Conservation (phyloP, 2,329 filamentous ascomycete genomes). For the Coniochaeta prunicola region DNA sequence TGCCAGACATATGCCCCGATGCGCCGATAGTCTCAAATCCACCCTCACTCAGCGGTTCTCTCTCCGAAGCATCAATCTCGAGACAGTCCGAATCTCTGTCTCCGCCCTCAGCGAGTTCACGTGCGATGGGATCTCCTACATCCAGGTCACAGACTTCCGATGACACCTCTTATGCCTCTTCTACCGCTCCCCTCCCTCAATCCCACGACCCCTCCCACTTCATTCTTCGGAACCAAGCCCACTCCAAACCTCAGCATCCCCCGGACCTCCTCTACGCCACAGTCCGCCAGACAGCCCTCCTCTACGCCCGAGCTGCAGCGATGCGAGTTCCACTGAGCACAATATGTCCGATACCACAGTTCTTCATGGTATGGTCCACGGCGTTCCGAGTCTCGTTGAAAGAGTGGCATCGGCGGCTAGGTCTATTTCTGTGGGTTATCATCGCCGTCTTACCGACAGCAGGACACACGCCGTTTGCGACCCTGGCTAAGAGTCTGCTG, state of each 20-base stretch:
- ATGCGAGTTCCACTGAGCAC: constrained; percentile 31
- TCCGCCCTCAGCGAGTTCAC: background rate
- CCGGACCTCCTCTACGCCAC: constrained; percentile 39
- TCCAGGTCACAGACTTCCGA: background rate
- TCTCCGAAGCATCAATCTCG: background rate
- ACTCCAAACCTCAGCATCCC: constrained; percentile 4
- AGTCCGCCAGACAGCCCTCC: constrained; percentile 35
- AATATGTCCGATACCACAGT: constrained; percentile 30
- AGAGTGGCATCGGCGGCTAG: constrained; percentile 37
- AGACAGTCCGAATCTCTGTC: background rate
- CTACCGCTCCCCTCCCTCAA: background rate
- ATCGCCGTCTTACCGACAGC: constrained; percentile 33
- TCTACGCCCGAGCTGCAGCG: constrained; percentile 40
- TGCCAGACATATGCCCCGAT: constrained; percentile 14
- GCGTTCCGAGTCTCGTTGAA: constrained; percentile 39
- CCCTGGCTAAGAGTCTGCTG: constrained; percentile 38
- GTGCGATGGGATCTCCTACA: background rate
- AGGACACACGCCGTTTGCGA: constrained; percentile 29
- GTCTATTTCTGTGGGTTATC: constrained; percentile 41
- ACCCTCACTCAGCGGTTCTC: background rate
- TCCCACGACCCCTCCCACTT: constrained; percentile 3
- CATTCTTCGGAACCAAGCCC: background rate
- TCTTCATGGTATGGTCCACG: constrained; percentile 36
- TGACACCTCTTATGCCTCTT: background rate
- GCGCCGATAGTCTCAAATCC: background rate